Percentiles rank a stretch among this genome's conserved stretches.
Evolutionary conservation across 1,139 yeast genomes (phyloP).

Genomic region (Hemisphaericaspora lyxosophila): DNA sequence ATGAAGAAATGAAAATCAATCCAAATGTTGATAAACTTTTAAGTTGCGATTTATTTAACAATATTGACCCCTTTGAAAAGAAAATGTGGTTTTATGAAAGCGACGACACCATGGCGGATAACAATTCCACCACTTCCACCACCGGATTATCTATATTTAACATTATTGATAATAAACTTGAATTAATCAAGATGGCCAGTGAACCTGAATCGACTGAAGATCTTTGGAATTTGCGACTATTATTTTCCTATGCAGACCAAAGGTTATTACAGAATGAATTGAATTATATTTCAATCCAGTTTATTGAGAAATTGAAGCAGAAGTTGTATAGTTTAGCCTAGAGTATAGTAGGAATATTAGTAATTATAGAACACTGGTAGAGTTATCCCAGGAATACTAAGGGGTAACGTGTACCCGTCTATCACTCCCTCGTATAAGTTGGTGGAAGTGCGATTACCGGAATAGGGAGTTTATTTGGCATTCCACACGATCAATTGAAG

Average conservation of each 20-base stretch:
- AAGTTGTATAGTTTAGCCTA: slow-evolving; percentile 33
- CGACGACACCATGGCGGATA: slow-evolving; percentile 11
- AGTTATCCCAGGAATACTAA: no score
- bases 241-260: slow-evolving; percentile 62
- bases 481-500: no score
- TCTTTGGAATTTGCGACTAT: slow-evolving; percentile 62
- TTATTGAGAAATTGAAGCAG: slow-evolving; percentile 52
- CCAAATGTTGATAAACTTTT: slow-evolving; percentile 24
- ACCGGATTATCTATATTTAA: slow-evolving; percentile 41
- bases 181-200: slow-evolving; percentile 45
- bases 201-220: slow-evolving; percentile 52
- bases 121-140: slow-evolving; percentile 15
- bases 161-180: slow-evolving; percentile 57
- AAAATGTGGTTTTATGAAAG: slow-evolving; percentile 34
- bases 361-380: no score
- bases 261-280: slow-evolving; percentile 26
- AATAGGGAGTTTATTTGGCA: no score
- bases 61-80: slow-evolving; percentile 35
- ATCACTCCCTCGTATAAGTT: no score
- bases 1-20: slow-evolving; percentile 28
- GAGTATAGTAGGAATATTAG: no score
- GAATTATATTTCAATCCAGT: slow-evolving; percentile 46
- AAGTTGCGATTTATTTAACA: slow-evolving; percentile 23
- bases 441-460: no score
- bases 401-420: no score